These are phyloP conservation scores for Sphagnurus paluster DNA, from an alignment of 1,284 basidiomycete genomes.

Conservation along the genomic window DNA sequence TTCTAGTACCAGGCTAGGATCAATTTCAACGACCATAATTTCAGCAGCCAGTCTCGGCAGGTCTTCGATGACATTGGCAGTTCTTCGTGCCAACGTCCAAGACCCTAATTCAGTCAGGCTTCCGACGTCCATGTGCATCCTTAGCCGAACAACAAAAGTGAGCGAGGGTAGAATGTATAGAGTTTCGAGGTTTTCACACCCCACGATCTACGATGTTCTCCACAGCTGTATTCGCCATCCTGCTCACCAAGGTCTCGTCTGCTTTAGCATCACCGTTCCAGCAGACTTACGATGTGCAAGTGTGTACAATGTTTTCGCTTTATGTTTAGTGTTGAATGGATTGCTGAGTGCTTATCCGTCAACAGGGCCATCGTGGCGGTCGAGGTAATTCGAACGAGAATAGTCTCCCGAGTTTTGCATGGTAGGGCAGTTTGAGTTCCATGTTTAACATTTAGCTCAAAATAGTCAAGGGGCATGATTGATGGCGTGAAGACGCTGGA, in stretches of 20 bases:
- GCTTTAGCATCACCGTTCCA: constrained; percentile 7
- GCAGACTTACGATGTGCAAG: not conserved
- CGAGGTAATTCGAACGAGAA: constrained; percentile 74
- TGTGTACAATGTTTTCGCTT: not conserved
- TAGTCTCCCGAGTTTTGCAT: constrained; percentile 71
- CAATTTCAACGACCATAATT: too few relatives aligned
- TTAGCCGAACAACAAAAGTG: not conserved
- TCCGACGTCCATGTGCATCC: too few relatives aligned
- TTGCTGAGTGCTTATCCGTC: not conserved
- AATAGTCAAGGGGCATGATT: constrained; percentile 57
- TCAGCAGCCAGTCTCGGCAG: too few relatives aligned
- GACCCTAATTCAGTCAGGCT: too few relatives aligned
- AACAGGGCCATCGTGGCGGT: constrained; percentile 75
- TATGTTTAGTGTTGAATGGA: not conserved
- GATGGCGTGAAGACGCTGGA: constrained; percentile 76
- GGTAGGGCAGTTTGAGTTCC: constrained; percentile 39
- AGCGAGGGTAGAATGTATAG: not conserved
- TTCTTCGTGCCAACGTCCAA: too few relatives aligned
- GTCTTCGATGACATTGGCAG: too few relatives aligned
- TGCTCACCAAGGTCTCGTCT: constrained; percentile 1
- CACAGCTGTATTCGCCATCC: not conserved
- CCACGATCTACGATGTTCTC: constrained; percentile 6
- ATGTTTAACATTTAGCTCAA: constrained; percentile 2
- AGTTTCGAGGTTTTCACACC: constrained; percentile 4
- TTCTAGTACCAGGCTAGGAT: too few relatives aligned